Evolutionary conservation across 2,329 filamentous ascomycete genomes (phyloP).

Genomic region (Aureobasidium sp.): DNA sequence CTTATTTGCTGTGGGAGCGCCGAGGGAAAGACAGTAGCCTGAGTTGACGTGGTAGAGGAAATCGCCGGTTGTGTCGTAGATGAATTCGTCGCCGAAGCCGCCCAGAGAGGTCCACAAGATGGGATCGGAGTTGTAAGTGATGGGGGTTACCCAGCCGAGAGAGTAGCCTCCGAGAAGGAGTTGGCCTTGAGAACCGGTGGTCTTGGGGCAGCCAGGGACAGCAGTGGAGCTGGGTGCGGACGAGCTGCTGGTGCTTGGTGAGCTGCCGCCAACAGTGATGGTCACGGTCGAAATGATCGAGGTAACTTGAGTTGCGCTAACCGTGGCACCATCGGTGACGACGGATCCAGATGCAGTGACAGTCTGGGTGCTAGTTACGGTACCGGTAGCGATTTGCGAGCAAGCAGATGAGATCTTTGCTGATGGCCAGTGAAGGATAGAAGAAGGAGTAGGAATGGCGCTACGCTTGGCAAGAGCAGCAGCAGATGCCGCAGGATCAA

Average conservation of each 20-base stretch:
- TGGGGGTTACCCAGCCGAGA: neutral
- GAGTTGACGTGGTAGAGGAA: slow-evolving; percentile 5
- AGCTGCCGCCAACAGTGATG: neutral
- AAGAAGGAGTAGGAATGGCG: slow-evolving; percentile 6
- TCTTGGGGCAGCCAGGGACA: neutral
- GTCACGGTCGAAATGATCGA: neutral
- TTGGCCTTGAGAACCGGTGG: neutral
- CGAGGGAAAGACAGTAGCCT: neutral
- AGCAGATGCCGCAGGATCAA: neutral
- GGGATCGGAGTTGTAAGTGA: neutral
- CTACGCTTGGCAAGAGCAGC: slow-evolving; percentile 1
- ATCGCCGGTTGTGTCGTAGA: neutral
- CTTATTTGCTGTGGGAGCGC: neutral
- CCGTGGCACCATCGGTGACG: neutral
- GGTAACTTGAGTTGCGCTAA: neutral
- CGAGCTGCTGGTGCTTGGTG: neutral
- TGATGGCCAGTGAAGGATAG: slow-evolving; percentile 8
- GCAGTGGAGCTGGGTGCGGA: neutral
- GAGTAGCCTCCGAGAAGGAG: slow-evolving; percentile 6
- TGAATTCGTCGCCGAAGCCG: slow-evolving; percentile 3
- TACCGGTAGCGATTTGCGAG: slow-evolving; percentile 17
- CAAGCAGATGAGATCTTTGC: slow-evolving; percentile 17
- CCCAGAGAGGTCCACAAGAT: slow-evolving; percentile 1
- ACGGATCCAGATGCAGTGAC: neutral
- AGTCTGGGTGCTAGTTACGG: neutral